These are phyloP conservation scores for Claviceps pusilla DNA, from an alignment of 2,329 filamentous ascomycete species.

Conservation along the genomic window DNA sequence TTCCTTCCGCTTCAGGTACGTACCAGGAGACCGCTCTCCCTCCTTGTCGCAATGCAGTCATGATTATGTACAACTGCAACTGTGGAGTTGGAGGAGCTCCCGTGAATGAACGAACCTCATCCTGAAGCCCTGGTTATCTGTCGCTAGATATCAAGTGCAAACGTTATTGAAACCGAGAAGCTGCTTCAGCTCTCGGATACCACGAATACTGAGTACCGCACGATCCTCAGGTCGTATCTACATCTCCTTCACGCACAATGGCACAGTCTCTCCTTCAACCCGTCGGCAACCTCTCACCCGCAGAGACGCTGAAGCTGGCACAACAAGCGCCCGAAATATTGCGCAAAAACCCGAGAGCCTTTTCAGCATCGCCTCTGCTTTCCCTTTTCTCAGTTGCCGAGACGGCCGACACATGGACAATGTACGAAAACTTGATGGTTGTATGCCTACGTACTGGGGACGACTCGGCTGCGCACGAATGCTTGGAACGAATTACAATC, in stretches of 20 bases:
- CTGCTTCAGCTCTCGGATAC: neutral
- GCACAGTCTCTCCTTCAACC: constrained; percentile 39
- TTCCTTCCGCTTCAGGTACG: neutral
- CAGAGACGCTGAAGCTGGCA: constrained; percentile 41
- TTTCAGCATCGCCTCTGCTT: constrained; percentile 37
- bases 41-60: neutral
- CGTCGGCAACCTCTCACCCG: constrained; percentile 39
- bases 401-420: constrained; percentile 66
- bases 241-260: constrained; percentile 20
- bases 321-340: constrained; percentile 45
- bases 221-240: neutral
- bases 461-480: constrained; percentile 58
- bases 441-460: constrained; percentile 75
- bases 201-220: neutral
- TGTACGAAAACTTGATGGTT: constrained; percentile 74
- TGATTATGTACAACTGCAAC: neutral
- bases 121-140: neutral
- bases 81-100: neutral
- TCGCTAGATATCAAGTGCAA: neutral
- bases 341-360: constrained; percentile 35
- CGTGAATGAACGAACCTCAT: neutral
- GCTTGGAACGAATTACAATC: constrained; percentile 57
- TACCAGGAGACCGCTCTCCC: neutral
- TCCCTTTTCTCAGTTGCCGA: constrained; percentile 47
- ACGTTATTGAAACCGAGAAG: neutral